Conservation (phyloP, 768 basidiomycete species). For the Cubamyces sp. region DNA sequence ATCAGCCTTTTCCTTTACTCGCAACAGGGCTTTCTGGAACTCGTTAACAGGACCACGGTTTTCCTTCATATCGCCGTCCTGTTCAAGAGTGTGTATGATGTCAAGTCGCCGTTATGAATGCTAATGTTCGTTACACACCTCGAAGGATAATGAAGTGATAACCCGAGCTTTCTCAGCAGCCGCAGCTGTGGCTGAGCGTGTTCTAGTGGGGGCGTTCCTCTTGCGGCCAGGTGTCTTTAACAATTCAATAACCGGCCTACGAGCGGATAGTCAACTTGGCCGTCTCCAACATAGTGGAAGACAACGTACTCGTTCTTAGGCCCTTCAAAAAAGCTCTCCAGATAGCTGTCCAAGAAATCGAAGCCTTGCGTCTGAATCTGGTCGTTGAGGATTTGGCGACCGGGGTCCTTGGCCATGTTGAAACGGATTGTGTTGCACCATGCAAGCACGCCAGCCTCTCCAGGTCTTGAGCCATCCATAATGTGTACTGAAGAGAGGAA, state of each 20-base stretch:
- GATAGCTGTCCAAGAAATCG: constrained; percentile 77
- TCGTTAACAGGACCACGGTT: constrained; percentile 47
- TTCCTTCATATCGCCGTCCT: constrained; percentile 42
- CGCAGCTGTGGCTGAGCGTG: constrained; percentile 45
- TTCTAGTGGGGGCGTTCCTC: constrained; percentile 56
- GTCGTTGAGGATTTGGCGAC: constrained; percentile 68
- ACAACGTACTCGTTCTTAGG: constrained; percentile 61
- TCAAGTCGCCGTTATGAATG: background rate
- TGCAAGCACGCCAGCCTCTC: constrained; percentile 55
- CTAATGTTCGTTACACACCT: constrained; percentile 42
- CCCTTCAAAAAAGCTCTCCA: constrained; percentile 69
- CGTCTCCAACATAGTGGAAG: background rate
- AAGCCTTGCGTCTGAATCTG: constrained; percentile 79
- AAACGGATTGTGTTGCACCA: constrained; percentile 73
- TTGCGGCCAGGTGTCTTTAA: constrained; percentile 85
- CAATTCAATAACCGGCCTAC: constrained; percentile 74
- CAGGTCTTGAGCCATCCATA: constrained; percentile 30
- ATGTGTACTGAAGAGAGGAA: no score
- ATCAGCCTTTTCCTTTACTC: constrained; percentile 23
- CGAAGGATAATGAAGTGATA: constrained; percentile 44
- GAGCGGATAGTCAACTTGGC: background rate
- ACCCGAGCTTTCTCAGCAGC: constrained; percentile 49
- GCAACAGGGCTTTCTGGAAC: constrained; percentile 49
- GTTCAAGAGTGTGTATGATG: constrained; percentile 22
- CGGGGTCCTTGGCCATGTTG: constrained; percentile 74